These are phyloP conservation scores for Trametes versicolor DNA, from an alignment of 1,284 basidiomycete genomes.

Conservation along the genomic window DNA sequence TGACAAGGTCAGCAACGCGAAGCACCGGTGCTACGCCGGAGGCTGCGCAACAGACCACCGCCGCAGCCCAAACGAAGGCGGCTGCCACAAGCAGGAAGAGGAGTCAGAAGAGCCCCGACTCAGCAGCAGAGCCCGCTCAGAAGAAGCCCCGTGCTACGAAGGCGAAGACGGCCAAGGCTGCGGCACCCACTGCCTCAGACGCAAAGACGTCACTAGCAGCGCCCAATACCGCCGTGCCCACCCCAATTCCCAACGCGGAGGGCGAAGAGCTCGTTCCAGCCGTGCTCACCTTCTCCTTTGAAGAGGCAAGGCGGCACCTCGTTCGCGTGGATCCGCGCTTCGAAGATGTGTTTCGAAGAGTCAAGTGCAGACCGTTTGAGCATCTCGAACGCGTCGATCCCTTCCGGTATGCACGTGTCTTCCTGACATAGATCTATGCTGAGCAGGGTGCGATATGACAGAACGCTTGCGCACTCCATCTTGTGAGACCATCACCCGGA, in stretches of 20 bases:
- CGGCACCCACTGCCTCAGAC: not conserved
- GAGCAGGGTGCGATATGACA: constrained; percentile 22
- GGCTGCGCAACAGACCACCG: constrained; percentile 9
- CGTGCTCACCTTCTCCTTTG: constrained; percentile 77
- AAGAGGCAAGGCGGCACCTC: constrained; percentile 79
- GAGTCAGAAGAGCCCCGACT: constrained; percentile 29
- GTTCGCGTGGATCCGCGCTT: constrained; percentile 77
- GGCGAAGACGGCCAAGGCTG: constrained; percentile 14
- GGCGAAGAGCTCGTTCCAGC: constrained; percentile 61
- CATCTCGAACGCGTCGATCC: constrained; percentile 77
- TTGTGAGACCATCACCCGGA: constrained; percentile 47
- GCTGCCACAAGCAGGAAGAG: constrained; percentile 28
- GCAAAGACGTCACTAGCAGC: not conserved
- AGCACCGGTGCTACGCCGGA: constrained; percentile 16
- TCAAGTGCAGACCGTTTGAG: constrained; percentile 82
- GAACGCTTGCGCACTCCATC: constrained; percentile 64
- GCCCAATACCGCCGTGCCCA: constrained; percentile 7
- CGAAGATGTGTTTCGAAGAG: constrained; percentile 67
- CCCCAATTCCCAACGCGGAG: constrained; percentile 18
- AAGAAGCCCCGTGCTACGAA: constrained; percentile 32
- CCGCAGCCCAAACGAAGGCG: constrained; percentile 13
- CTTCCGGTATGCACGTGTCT: constrained; percentile 61
- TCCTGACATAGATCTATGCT: not conserved
- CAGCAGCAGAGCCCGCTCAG: constrained; percentile 16
- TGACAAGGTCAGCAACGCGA: constrained; percentile 52